Conservation (phyloP, 2,329 filamentous ascomycete species). For the Harringtonia lauricola region DNA sequence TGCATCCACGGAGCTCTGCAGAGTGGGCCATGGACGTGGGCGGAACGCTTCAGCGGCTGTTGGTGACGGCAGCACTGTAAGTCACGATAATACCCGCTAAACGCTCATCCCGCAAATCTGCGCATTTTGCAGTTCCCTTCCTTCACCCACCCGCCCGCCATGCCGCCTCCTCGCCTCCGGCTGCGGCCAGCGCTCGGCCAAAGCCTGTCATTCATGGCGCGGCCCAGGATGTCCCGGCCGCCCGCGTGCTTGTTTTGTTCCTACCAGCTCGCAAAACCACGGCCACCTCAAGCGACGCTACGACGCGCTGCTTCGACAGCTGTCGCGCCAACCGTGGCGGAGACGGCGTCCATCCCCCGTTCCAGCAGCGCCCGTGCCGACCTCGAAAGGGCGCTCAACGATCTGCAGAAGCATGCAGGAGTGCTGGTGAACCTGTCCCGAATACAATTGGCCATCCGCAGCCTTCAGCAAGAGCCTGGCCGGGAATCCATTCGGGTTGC, state of each 20-base stretch:
- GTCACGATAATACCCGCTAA: neutral
- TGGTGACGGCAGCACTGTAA: neutral
- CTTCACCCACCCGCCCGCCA: slow-evolving; percentile 7
- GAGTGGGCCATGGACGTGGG: no score
- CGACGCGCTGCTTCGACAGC: slow-evolving; percentile 16
- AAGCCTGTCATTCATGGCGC: neutral
- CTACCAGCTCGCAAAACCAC: slow-evolving; percentile 8
- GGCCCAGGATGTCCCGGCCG: neutral
- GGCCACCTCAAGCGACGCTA: neutral
- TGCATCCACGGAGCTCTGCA: no score
- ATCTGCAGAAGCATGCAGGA: slow-evolving; percentile 49
- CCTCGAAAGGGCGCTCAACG: slow-evolving; percentile 46
- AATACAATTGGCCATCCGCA: slow-evolving; percentile 59
- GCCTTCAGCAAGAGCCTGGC: slow-evolving; percentile 45
- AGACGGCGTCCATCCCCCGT: slow-evolving; percentile 11
- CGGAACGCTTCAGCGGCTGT: no score
- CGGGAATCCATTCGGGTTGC: slow-evolving; percentile 48
- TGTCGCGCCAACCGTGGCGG: slow-evolving; percentile 1
- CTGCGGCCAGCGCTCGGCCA: slow-evolving; percentile 4
- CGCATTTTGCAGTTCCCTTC: neutral
- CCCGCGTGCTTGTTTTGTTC: slow-evolving; percentile 22
- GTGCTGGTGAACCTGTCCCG: slow-evolving; percentile 57
- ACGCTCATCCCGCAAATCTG: neutral
- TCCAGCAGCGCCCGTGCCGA: slow-evolving; percentile 20
- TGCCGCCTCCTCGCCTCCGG: slow-evolving; percentile 21